Evolutionary conservation across 208 protist species (phyloP), one percentile per base, ranked within the genome.

Genomic region (Naegleria lovaniensis): DNA sequence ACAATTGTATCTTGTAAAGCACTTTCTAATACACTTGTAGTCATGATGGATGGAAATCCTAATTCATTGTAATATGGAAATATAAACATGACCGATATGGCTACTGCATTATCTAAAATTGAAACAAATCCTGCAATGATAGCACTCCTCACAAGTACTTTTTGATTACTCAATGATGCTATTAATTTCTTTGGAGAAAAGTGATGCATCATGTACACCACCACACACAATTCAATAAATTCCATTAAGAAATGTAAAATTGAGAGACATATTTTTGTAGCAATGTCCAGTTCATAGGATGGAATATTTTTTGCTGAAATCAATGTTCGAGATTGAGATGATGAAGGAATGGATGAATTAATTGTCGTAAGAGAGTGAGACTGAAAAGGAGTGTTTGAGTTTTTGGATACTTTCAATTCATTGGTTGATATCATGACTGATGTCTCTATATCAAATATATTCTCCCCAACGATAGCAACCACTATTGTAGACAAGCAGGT

Each of bases 121-220:
- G 83, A 40, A 29, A 85, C n/a, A 19, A 85, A n/a, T 7, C 29
- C 38, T 48, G 22, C 40, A 48, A 85, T 85, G 5, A 85, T 51
- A 9, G n/a, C 29, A 85, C 22, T 43, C 48, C 83, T 39, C 39
- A 48, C n/a, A 5, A 85, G 25, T 19, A 85, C 38, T 85, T 85
- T 85, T 48, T 19, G 40, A 48, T 85, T 85, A 84, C 76, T 84
- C 38, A 84, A 36, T 39, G 76, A 41, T 22, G 55, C 55, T 19
- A 67, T 67, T 29, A 67, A 67, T 79, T 79, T 79, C n/a, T 33
- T 79, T 79, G 16, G 29, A 36, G 29, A 36, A 16, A 40, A 40
- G 25, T 85, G 83, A 48, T 85, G 83, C n/a, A 85, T 25, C 83
- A 85, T 85, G 25, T 51, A 85, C 5, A 85, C 83, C 25, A 85